These are phyloP conservation scores for Pythium periplocum DNA, from an alignment of 352 stramenopile species.

Conservation along the genomic window DNA sequence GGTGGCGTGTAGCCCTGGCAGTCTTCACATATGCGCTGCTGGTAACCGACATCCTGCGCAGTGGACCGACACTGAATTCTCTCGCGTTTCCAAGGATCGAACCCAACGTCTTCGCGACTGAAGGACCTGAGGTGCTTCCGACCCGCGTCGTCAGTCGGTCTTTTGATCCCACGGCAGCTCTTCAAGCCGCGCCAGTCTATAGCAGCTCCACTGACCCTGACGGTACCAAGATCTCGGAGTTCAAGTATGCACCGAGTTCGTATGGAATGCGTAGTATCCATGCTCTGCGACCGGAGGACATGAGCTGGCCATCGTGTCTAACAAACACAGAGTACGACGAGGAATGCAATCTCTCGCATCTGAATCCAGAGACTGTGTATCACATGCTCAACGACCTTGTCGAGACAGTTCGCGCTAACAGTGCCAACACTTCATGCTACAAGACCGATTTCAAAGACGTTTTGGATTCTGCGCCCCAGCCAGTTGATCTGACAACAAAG, in stretches of 20 bases:
- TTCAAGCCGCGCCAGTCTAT: background rate
- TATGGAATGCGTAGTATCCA: slow-evolving; percentile 17
- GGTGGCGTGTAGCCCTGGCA: slow-evolving; percentile 13
- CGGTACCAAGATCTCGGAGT: slow-evolving; percentile 2
- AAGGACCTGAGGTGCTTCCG: slow-evolving; percentile 8
- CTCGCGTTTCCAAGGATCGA: slow-evolving; percentile 20
- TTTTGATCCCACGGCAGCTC: background rate
- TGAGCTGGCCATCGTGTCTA: slow-evolving; percentile 14
- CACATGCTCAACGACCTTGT: slow-evolving; percentile 20
- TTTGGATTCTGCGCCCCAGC: background rate
- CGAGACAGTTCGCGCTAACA: slow-evolving; percentile 15
- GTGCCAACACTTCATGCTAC: slow-evolving; percentile 19
- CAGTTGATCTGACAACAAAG: background rate
- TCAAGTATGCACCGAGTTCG: slow-evolving; percentile 20
- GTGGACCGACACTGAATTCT: slow-evolving; percentile 13
- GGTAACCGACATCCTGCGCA: slow-evolving; percentile 17
- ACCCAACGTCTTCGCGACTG: slow-evolving; percentile 19
- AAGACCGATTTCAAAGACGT: slow-evolving; percentile 16
- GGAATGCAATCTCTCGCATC: slow-evolving; percentile 1
- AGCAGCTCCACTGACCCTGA: background rate
- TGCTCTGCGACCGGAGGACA: slow-evolving; percentile 9
- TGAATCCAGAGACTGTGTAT: slow-evolving; percentile 7
- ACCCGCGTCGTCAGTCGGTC: slow-evolving; percentile 5
- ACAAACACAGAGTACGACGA: slow-evolving; percentile 8
- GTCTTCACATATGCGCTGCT: slow-evolving; percentile 18